Conservation (phyloP, 129 eudicot genomes). For the Dittrichia graveolens region DNA sequence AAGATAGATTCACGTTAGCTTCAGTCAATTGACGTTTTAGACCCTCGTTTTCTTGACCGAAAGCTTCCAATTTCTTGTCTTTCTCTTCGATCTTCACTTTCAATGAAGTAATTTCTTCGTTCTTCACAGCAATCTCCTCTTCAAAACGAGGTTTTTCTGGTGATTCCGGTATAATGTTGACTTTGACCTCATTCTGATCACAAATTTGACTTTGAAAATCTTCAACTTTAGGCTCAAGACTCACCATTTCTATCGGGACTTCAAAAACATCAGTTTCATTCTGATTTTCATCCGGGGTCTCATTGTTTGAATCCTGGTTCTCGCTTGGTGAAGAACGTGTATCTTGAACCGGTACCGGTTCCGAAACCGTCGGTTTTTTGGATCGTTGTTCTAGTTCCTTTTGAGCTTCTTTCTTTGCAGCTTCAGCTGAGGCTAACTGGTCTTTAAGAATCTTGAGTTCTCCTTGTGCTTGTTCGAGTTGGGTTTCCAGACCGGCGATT, state of each 20-base stretch:
- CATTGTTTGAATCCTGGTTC: conserved; percentile 23
- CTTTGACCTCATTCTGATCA: conserved; percentile 36
- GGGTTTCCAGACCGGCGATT: conserved; percentile 82
- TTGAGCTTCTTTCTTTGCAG: conserved; percentile 82
- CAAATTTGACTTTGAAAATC: conserved; percentile 1
- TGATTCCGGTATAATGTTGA: conserved; percentile 29
- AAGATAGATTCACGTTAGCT: conserved; percentile 38
- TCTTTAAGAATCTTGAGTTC: conserved; percentile 77
- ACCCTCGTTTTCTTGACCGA: conserved; percentile 46
- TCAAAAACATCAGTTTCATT: conserved; percentile 89
- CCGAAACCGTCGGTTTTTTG: conserved; percentile 32
- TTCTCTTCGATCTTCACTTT: conserved; percentile 51
- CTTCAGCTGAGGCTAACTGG: conserved; percentile 68
- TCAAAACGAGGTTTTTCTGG: conserved; percentile 27
- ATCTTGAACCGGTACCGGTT: conserved; percentile 11
- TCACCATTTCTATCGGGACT: conserved; percentile 58
- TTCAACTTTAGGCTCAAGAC: conserved; percentile 27
- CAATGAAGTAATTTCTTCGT: conserved; percentile 45
- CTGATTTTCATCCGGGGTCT: conserved; percentile 42
- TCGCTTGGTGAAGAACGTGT: conserved; percentile 35
- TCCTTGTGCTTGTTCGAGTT: conserved; percentile 82
- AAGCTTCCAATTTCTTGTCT: conserved; percentile 38
- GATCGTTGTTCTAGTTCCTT: conserved; percentile 56
- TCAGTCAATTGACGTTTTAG: conserved; percentile 52
- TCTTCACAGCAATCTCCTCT: conserved; percentile 40